phyloP scores from a whole-genome alignment of 1,139 yeast species.

The Kodamaea fungicola region DNA sequence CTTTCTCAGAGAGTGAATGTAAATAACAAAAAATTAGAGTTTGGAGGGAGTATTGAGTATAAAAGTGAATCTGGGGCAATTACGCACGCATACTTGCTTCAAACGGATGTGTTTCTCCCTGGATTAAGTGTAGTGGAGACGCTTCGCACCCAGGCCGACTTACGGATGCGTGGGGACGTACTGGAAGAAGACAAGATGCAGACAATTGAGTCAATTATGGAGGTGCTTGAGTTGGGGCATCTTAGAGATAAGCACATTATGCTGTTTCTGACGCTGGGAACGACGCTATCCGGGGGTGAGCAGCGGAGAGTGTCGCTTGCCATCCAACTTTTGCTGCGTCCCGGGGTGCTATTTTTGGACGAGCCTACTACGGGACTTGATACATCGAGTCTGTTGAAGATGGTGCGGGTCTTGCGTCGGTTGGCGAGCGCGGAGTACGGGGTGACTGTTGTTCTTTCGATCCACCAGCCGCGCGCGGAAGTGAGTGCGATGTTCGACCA shows the following conservation, averaged over 20 bases:
- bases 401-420: conserved; percentile 17
- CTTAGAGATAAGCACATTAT: conserved; percentile 7
- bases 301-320: conserved; percentile 22
- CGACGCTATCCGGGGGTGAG: conserved; percentile 18
- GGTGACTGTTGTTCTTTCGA: conserved; percentile 20
- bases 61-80: conserved; percentile 18
- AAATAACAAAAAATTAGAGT: conserved; percentile 27
- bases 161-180: conserved; percentile 49
- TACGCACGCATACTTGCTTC: conserved; percentile 68
- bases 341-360: conserved; percentile 21
- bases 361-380: conserved; percentile 28
- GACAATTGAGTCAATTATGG: conserved; percentile 57
- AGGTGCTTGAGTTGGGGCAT: conserved; percentile 24
- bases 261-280: background rate
- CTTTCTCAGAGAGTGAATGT: conserved; percentile 58
- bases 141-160: conserved; percentile 64
- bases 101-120: conserved; percentile 71
- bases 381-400: conserved; percentile 19
- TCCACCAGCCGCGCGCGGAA: conserved; percentile 24
- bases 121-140: conserved; percentile 72
- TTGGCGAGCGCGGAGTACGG: conserved; percentile 22
- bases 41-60: conserved; percentile 29
- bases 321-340: conserved; percentile 20
- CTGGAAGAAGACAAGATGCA: conserved; percentile 36
- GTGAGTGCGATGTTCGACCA: conserved; percentile 20